phyloP scores from a whole-genome alignment of 2,329 filamentous ascomycete genomes.

The Leptographium flavum region DNA sequence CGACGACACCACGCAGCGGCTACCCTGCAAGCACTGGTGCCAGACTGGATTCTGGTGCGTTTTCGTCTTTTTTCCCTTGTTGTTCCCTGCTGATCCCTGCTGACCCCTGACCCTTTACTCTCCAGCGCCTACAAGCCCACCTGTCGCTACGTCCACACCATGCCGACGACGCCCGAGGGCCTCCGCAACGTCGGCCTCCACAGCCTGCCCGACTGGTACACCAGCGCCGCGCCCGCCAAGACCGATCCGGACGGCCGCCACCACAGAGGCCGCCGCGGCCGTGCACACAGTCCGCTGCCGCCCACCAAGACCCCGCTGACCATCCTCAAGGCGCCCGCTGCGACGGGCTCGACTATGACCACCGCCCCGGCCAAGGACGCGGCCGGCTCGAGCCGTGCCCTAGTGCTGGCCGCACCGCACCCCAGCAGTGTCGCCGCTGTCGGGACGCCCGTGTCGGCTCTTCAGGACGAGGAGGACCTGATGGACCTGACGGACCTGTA shows the following conservation, averaged over 20 bases:
- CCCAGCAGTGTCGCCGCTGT: too few species aligned
- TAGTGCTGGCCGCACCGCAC: too few species aligned
- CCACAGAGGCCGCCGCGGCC: neutral
- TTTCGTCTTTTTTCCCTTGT: constrained; percentile 1
- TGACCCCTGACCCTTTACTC: too few species aligned
- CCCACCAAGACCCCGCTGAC: too few species aligned
- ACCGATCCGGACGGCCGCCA: too few species aligned
- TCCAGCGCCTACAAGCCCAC: constrained; percentile 24
- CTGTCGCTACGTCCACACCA: constrained; percentile 31
- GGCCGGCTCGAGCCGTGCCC: too few species aligned
- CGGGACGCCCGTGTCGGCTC: neutral
- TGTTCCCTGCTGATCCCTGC: neutral
- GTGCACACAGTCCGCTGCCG: neutral
- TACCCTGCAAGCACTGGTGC: constrained; percentile 33
- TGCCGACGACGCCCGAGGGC: constrained; percentile 28
- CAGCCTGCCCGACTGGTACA: constrained; percentile 28
- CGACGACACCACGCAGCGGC: neutral
- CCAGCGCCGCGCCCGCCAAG: neutral
- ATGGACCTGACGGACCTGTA: too few species aligned
- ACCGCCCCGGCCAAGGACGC: too few species aligned
- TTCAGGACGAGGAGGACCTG: neutral
- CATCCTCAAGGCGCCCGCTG: too few species aligned
- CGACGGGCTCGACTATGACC: too few species aligned
- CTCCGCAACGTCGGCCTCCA: constrained; percentile 27
- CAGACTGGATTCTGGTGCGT: constrained; percentile 24